Evolutionary conservation across 345 rosid genomes (phyloP), one percentile per base, ranked within the genome.

Genomic region (Populus nigra): DNA sequence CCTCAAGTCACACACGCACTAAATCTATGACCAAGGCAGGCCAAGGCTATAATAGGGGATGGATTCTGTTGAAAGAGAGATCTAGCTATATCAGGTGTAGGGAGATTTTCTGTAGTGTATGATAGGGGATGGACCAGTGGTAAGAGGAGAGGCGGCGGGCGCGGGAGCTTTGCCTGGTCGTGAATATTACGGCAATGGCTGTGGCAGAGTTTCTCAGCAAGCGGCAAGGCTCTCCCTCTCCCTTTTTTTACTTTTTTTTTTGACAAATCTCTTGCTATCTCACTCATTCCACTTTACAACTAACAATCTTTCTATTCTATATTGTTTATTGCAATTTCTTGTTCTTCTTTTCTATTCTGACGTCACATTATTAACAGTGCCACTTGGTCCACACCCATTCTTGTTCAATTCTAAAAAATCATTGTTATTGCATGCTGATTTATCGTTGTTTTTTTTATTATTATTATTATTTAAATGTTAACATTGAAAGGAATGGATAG

Each of bases 81-180:
- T 55, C 38, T 13, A 69, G 9, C 9, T 41, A 15, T 53, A 71
- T 47, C 25, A 45, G 33, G 13, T 23, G 7, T 10, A 49, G 23
- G 23, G 2, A 15, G n/a, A 55, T 35, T 35, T 49, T 59, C 65
- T 59, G 65, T 23, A 59, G 29, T 59, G 65, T 59, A 59, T n/a
- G 65, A 1, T 59, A 59, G 65, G 65, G 25, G 65, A 59, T 59
- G 63, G 63, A 59, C 63, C 29, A 23, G 5, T 3, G 63, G 33
- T 1, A 16, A 3, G 68, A 2, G 17, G 36, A 25, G 85, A 72
- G 76, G 76, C 63, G 76, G 79, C 76, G 71, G 57, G n/a, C 31
- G 69, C 77, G 67, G 81, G 25, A 23, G 73, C 74, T 59, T 77
- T 68, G 75, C 73, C 71, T 65, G 61, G 73, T 35, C 61, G 74